Evolutionary conservation across 2,329 filamentous ascomycete genomes (phyloP).

Genomic region (Pezicula carpinea): DNA sequence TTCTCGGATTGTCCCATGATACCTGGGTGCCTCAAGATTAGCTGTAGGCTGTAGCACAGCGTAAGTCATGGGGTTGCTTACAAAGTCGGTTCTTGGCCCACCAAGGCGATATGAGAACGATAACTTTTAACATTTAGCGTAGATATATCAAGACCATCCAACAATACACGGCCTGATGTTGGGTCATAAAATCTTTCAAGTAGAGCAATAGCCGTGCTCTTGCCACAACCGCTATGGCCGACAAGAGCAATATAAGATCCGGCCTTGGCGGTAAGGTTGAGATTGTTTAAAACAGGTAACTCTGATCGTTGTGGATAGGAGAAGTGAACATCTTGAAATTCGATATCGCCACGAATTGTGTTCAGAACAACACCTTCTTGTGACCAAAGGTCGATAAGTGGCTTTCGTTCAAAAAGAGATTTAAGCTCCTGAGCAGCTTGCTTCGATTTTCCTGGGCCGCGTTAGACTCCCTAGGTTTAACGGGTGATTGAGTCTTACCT

Average conservation of each 20-base stretch:
- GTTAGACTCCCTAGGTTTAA: neutral
- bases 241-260: constrained; percentile 39
- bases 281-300: constrained; percentile 47
- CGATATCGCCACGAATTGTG: constrained; percentile 6
- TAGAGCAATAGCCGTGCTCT: constrained; percentile 64
- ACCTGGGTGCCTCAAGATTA: too few species aligned
- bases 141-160: constrained; percentile 40
- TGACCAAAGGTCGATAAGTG: constrained; percentile 47
- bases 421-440: constrained; percentile 45
- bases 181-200: constrained; percentile 93
- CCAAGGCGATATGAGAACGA: constrained; percentile 58
- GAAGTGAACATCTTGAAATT: constrained; percentile 54
- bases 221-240: constrained; percentile 53
- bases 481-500: neutral
- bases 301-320: constrained; percentile 54
- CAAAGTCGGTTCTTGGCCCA: constrained; percentile 67
- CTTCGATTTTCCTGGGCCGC: constrained; percentile 5
- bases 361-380: constrained; percentile 25
- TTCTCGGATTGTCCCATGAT: constrained; percentile 58
- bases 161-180: constrained; percentile 15
- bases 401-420: constrained; percentile 28
- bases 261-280: constrained; percentile 57
- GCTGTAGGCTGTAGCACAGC: too few species aligned
- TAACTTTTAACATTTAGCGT: constrained; percentile 56
- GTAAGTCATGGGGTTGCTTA: constrained; percentile 34